Evolutionary conservation across 1,284 basidiomycete genomes (phyloP).

Genomic region (Agroathelia rolfsii): DNA sequence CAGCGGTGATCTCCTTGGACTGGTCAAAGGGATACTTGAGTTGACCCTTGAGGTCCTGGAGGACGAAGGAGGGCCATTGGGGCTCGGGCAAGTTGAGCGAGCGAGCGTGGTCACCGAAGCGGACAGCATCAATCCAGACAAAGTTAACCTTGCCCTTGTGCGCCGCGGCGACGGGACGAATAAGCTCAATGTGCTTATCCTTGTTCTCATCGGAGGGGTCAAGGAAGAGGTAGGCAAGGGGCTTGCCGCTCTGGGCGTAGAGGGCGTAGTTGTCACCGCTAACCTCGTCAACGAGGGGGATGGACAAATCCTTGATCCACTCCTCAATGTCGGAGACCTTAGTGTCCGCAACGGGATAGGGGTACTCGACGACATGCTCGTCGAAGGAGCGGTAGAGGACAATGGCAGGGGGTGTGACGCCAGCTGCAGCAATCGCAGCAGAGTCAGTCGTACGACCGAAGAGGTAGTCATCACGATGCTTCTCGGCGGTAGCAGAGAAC

Average conservation of each 20-base stretch:
- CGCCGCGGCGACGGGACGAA: constrained; percentile 72
- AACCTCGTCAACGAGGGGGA: constrained; percentile 91
- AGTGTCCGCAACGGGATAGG: constrained; percentile 51
- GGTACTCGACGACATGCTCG: constrained; percentile 69
- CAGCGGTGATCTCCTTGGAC: constrained; percentile 45
- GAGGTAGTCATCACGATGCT: constrained; percentile 86
- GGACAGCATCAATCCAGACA: constrained; percentile 95
- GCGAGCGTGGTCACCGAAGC: constrained; percentile 94
- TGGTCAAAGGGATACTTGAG: constrained; percentile 89
- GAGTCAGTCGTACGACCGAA: constrained; percentile 81
- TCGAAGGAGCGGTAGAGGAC: constrained; percentile 94
- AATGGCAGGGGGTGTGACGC: constrained; percentile 72
- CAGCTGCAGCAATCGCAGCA: constrained; percentile 59
- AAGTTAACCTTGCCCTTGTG: constrained; percentile 91
- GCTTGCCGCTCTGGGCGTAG: constrained; percentile 78
- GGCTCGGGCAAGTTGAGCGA: constrained; percentile 79
- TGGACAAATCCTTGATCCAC: constrained; percentile 78
- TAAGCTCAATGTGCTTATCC: constrained; percentile 54
- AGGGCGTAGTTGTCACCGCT: constrained; percentile 87
- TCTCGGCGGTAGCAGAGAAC: constrained; percentile 76
- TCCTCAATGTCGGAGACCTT: constrained; percentile 55
- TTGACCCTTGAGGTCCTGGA: constrained; percentile 79
- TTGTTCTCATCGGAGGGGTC: constrained; percentile 70
- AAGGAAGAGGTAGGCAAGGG: constrained; percentile 92
- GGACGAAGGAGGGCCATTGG: constrained; percentile 90